Base-by-base conservation (phyloP, 306 rosid species). In the Corylus heterophylla region DNA sequence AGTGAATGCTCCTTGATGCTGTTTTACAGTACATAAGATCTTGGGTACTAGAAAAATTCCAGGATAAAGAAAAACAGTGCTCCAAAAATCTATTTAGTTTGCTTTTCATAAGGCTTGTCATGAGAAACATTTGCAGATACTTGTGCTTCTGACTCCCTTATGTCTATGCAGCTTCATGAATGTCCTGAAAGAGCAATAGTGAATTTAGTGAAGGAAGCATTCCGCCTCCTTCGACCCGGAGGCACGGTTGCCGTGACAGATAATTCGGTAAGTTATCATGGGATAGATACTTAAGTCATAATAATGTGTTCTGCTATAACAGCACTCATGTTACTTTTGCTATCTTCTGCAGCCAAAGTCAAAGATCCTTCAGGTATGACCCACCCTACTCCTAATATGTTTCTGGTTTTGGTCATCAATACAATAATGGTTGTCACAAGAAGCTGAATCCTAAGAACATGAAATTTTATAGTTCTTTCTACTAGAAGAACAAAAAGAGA, bases 181-280 rank as follows among this genome's bases (percentile, higher is more conserved):
- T 90, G 94, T 78, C 94, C 94, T 73, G 54, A 77, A 58, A 86
- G 77, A 81, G 94, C 85, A 37, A 90, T 86, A 78, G 84, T 80
- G 18, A 83, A 79, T 67, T 7, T 90, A 54, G 75, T 75, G 27
- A 86, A 47, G 67, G 94, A 90, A 85, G 88, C 92, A 73, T 88
- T 90, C 58, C 90, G 89, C n/a, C 85, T 90, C 69, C 92, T 90
- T 85, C 85, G 87, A 9, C 90, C 92, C 17, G 94, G 92, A 79
- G 94, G 94, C 86, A 86, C 90, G 0, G 17, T 90, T 20, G 89
- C 90, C 51, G 13, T 90, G 73, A 85, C 85, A 4, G 94, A 90
- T 83, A 83, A 77, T 73, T 85, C 92, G 83, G 94, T 90, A 87
- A 64, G 29, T 54, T 61, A 48, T 55, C 68, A 44, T 75, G 7